These are phyloP conservation scores for Alternaria rosae DNA, from an alignment of 2,329 filamentous ascomycete genomes.

Conservation along the genomic window DNA sequence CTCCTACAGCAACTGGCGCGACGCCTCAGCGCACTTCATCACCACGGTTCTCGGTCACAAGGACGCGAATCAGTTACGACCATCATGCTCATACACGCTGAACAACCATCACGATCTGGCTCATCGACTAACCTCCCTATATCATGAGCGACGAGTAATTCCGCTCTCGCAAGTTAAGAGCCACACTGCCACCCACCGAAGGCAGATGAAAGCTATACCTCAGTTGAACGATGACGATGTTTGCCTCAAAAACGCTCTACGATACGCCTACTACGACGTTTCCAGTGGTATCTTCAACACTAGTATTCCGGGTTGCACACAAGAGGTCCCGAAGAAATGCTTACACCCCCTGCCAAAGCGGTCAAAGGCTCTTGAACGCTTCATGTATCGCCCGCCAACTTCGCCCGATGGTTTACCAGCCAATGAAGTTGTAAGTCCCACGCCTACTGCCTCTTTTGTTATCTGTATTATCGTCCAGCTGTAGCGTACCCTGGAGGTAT, in stretches of 20 bases:
- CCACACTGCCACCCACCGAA: conserved; percentile 47
- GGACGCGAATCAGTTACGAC: background rate
- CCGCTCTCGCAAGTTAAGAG: conserved; percentile 51
- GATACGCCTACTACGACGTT: conserved; percentile 46
- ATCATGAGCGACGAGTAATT: conserved; percentile 31
- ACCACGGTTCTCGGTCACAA: conserved; percentile 47
- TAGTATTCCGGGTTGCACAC: conserved; percentile 10
- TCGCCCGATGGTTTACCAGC: conserved; percentile 42
- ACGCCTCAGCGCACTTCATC: conserved; percentile 55
- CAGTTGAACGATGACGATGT: conserved; percentile 46
- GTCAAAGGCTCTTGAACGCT: conserved; percentile 50
- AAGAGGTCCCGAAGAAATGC: conserved; percentile 40
- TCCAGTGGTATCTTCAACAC: conserved; percentile 23
- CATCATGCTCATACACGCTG: conserved; percentile 20
- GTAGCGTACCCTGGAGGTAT: background rate
- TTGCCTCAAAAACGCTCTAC: conserved; percentile 57
- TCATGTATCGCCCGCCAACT: conserved; percentile 47
- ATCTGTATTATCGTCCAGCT: background rate
- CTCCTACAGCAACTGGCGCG: conserved; percentile 58
- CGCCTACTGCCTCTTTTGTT: background rate
- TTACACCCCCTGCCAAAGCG: conserved; percentile 51
- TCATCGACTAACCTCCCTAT: background rate
- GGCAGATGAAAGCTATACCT: conserved; percentile 27
- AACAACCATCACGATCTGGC: conserved; percentile 17
- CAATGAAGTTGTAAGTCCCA: conserved; percentile 62